Base-by-base conservation (phyloP, 1,284 basidiomycete genomes). In the Rhodotorula sp. region DNA sequence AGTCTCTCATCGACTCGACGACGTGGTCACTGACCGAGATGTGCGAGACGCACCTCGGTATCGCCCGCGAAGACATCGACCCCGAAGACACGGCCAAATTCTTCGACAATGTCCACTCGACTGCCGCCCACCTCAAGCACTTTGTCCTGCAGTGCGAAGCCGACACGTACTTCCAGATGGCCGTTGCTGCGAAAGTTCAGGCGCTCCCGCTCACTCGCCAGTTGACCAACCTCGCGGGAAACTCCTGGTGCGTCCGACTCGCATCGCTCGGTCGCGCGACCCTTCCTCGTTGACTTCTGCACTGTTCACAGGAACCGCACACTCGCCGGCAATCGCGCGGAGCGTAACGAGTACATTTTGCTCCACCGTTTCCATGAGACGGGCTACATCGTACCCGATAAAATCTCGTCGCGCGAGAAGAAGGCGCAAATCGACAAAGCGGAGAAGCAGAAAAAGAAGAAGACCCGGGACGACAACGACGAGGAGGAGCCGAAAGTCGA, bases 1-100 rank as follows among this genome's bases (percentile, higher is more conserved):
- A 93, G 91, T 88, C 89, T 49, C 94, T 95, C 91, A 95, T 97
- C 77, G 82, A 88, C 27, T 99, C 92, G 19, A 96, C 90, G 34
- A 98, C 95, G 1, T 99, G 96, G 96, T 96, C 94, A 4, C 83
- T 99, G 66, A 94, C 92, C 15, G 96, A 99, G 81, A 98, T 97
- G 92, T 92, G 90, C 81, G 86, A 85, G 72, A 92, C 93, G 0
- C 91, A 96, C 79, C 86, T 99, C 74, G 89, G 90, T 73, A 86
- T 86, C 68, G 87, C 89, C 62, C 84, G 94, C 52, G 89, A 95
- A 78, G 94, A 96, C 74, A 94, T 98, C 71, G 95, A 99, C 78
- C 90, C 94, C 0, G 95, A 97, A 74, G 95, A 99, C 77, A 94
- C 92, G 0, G 88, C 92, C 24, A 85, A 76, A 69, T 97, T 92